Base-by-base conservation (phyloP, 139 green algal genomes). In the Closterium sp. region DNA sequence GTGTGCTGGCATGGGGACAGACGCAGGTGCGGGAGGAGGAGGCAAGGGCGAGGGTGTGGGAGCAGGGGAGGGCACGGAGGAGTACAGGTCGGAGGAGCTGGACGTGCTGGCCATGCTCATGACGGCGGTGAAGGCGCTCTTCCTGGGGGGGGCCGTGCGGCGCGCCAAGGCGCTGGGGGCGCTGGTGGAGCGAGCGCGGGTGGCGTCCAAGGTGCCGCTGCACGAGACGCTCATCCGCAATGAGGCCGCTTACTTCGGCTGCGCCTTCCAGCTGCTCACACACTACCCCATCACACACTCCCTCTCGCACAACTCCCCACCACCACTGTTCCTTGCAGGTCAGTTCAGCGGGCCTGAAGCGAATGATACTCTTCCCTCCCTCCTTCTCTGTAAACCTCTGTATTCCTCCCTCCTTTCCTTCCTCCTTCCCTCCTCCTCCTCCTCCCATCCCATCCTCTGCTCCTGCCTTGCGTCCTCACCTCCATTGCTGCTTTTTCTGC, bases 201-300 rank as follows among this genome's bases (percentile, higher is more conserved):
- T 55, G 34, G 93, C 95, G 9, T 96, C 93, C 1, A 3, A 30
- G 1, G 90, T 90, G 32, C 89, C 95, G 43, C 95, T 98, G 34
- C 97, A 98, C 94, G 93, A 89, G 3, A 98, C 96, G 0, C 84
- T 95, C n/a, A 96, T 98, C 86, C 91, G 97, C 19, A 98, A 98
- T 84, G 97, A 98, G 91, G 96, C 95, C 2, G 97, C 97, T 4
- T 98, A 98, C 95, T 96, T 95, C 87, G 91, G 94, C 33, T 98
- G 96, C 87, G 86, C 31, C n/a, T 81, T 81, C 28, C 86, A 89
- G 86, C 30, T 89, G 36, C 86, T 89, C 86, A 25, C 33, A 34
- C 33, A 87, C 19, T 87, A 87, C 84, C 84, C 84, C 33, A 34
- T 87, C 33, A 16, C 84, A 1, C 55, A 76, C 55, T 76, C 55